Conservation (phyloP, 2,329 filamentous ascomycete genomes). For the Aspergillus quadricinctus region DNA sequence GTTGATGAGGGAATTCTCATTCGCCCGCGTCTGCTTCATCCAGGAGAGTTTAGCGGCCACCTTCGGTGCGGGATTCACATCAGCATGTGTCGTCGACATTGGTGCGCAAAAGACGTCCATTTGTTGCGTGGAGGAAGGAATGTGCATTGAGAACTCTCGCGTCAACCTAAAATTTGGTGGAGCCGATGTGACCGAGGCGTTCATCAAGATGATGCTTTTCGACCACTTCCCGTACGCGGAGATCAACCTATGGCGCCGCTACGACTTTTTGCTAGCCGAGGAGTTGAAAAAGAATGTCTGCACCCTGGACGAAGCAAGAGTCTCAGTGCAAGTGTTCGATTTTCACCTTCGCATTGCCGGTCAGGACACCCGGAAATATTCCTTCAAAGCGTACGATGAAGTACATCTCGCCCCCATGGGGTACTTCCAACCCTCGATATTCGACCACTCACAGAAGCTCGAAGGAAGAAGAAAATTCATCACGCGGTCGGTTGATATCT, state of each 20-base stretch:
- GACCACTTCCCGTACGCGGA: slow-evolving; percentile 94
- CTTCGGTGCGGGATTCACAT: slow-evolving; percentile 91
- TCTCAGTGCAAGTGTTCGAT: slow-evolving; percentile 81
- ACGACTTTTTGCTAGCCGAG: slow-evolving; percentile 90
- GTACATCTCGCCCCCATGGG: slow-evolving; percentile 91
- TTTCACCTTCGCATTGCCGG: slow-evolving; percentile 88
- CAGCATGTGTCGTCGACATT: slow-evolving; percentile 91
- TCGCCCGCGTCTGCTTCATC: slow-evolving; percentile 85
- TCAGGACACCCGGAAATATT: slow-evolving; percentile 85
- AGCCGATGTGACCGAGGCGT: slow-evolving; percentile 86
- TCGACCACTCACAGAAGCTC: slow-evolving; percentile 78
- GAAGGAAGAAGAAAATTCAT: slow-evolving; percentile 74
- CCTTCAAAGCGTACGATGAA: slow-evolving; percentile 96
- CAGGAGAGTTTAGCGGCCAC: slow-evolving; percentile 94
- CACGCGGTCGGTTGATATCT: slow-evolving; percentile 85
- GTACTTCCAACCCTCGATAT: slow-evolving; percentile 84
- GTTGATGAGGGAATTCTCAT: slow-evolving; percentile 83
- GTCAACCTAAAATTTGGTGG: slow-evolving; percentile 95
- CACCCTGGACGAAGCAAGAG: slow-evolving; percentile 83
- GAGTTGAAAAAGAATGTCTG: slow-evolving; percentile 92
- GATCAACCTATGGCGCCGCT: slow-evolving; percentile 83
- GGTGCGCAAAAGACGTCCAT: slow-evolving; percentile 97
- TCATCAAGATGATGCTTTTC: slow-evolving; percentile 96
- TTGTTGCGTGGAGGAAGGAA: slow-evolving; percentile 92
- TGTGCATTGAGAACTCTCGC: slow-evolving; percentile 89